Percentiles rank a stretch among this genome's conserved stretches.
phyloP scores from a whole-genome alignment of 305 asterid species.

The Fraxinus floribunda region DNA sequence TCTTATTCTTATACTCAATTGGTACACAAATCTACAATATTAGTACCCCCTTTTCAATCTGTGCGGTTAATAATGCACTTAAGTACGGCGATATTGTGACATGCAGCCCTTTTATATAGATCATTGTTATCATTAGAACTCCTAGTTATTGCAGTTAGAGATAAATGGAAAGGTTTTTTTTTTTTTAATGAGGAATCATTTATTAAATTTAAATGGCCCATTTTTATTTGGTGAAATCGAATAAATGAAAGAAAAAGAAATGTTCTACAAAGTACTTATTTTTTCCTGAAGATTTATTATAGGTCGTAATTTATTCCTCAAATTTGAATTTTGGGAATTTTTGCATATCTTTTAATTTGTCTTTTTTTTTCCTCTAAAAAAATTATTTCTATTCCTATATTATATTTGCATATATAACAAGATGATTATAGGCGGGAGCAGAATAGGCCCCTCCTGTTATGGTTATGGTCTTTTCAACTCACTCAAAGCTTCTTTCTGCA shows the following conservation, averaged over 20 bases:
- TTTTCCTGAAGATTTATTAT: background rate
- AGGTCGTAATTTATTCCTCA: background rate
- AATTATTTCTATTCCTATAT: background rate
- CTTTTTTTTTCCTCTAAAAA: background rate
- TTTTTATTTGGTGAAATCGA: background rate
- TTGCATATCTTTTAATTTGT: no score
- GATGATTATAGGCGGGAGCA: background rate
- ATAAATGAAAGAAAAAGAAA: background rate
- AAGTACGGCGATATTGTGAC: slow-evolving; percentile 15
- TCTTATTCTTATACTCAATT: background rate
- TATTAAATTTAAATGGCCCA: background rate
- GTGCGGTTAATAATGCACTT: slow-evolving; percentile 21
- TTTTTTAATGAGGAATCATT: background rate
- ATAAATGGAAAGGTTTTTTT: background rate
- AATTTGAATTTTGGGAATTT: background rate
- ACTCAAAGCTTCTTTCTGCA: slow-evolving; percentile 21
- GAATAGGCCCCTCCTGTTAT: background rate
- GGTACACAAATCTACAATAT: background rate
- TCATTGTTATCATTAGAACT: slow-evolving; percentile 18
- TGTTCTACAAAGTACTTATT: background rate
- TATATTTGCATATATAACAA: background rate
- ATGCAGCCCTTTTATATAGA: slow-evolving; percentile 17
- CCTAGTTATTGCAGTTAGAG: slow-evolving; percentile 1
- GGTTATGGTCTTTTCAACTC: background rate
- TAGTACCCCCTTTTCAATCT: slow-evolving; percentile 18